Evolutionary conservation across 176 grass and related monocot genomes (phyloP).

Genomic region (Coix lacrymajobi): DNA sequence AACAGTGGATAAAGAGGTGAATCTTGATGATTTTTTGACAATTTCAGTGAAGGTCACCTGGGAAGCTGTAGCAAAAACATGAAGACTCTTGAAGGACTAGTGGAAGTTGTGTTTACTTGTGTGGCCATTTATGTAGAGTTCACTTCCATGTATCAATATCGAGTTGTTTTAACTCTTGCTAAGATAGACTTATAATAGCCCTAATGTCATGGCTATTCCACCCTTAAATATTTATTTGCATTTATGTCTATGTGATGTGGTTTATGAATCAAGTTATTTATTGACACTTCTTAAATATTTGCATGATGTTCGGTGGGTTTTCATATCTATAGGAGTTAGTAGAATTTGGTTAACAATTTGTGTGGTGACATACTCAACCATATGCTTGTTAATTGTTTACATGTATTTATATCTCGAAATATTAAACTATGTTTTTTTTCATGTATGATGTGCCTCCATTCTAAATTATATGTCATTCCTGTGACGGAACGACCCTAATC

Average conservation of each 20-base stretch:
- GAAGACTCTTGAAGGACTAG: not conserved
- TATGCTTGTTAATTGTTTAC: too few species aligned
- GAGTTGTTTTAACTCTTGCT: not conserved
- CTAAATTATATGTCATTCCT: too few species aligned
- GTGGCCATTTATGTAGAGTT: not conserved
- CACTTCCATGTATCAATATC: not conserved
- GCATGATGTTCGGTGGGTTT: not conserved
- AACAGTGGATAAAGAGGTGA: not conserved
- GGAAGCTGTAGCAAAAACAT: not conserved
- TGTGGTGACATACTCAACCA: too few species aligned
- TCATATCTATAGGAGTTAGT: not conserved
- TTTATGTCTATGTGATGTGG: not conserved
- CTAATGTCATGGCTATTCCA: not conserved
- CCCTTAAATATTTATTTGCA: not conserved
- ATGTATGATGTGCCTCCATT: too few species aligned
- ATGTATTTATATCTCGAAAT: too few species aligned
- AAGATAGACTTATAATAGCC: not conserved
- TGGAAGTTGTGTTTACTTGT: not conserved
- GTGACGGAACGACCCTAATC: too few species aligned
- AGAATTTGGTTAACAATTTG: too few species aligned
- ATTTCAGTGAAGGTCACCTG: constrained; percentile 21
- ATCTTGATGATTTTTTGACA: not conserved
- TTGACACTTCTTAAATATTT: not conserved
- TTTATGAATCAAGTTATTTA: not conserved
- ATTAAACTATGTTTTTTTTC: too few species aligned